Evolutionary conservation across 768 basidiomycete species (phyloP).

Genomic region (Neoboletus magnificus): DNA sequence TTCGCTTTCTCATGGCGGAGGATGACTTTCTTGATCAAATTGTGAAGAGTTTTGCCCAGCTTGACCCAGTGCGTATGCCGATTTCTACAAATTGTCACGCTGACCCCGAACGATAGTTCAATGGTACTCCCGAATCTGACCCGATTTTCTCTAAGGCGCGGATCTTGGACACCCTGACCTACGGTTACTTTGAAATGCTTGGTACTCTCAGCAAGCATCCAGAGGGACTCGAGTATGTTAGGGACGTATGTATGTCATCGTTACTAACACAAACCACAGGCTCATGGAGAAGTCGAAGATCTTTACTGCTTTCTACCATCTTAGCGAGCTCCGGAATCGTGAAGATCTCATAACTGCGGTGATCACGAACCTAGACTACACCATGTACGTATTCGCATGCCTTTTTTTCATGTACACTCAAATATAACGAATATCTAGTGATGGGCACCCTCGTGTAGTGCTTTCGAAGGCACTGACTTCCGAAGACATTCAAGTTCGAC

Average conservation of each 20-base stretch:
- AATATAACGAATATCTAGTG: constrained; percentile 45
- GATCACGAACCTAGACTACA: constrained; percentile 89
- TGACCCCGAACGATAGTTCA: constrained; percentile 47
- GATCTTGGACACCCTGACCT: constrained; percentile 78
- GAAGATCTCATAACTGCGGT: constrained; percentile 92
- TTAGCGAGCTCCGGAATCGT: constrained; percentile 85
- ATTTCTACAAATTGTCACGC: not conserved
- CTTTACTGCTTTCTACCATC: constrained; percentile 94
- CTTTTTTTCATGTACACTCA: not conserved
- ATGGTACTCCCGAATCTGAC: constrained; percentile 67
- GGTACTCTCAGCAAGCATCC: constrained; percentile 84
- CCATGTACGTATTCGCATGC: constrained; percentile 52
- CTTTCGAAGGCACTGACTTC: constrained; percentile 94
- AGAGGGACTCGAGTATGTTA: constrained; percentile 83
- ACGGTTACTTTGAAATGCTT: constrained; percentile 94
- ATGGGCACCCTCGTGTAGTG: constrained; percentile 92
- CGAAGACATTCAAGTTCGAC: constrained; percentile 83
- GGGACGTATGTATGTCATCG: not conserved
- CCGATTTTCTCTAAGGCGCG: constrained; percentile 83
- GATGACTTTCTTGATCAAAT: constrained; percentile 86
- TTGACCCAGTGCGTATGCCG: constrained; percentile 72
- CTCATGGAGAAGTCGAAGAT: constrained; percentile 88
- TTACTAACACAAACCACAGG: constrained; percentile 37
- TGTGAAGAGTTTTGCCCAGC: constrained; percentile 81
- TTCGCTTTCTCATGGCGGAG: constrained; percentile 74